A percentile compares a stretch with the other conserved stretches of the same genome.
phyloP scores from a whole-genome alignment of 2,329 filamentous ascomycete genomes.

The Penicillium sp. region DNA sequence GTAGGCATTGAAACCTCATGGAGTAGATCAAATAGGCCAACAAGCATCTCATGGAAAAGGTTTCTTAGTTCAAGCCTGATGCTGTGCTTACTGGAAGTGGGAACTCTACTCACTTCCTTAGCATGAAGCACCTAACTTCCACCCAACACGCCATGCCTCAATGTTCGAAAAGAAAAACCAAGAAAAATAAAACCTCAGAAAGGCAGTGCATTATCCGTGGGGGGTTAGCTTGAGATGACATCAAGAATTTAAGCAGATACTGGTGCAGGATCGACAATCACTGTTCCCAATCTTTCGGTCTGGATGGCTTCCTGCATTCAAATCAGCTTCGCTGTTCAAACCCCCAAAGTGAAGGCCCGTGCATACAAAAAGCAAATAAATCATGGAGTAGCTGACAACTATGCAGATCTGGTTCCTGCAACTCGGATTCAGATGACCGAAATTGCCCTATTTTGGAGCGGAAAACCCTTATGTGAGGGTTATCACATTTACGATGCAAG shows the following conservation, averaged over 20 bases:
- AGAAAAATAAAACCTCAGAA: neutral
- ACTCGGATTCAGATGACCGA: neutral
- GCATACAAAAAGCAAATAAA: neutral
- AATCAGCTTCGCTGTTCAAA: neutral
- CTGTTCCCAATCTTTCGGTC: too few relatives aligned
- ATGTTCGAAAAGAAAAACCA: too few relatives aligned
- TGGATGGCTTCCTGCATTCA: neutral
- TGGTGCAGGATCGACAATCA: neutral
- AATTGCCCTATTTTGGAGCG: neutral
- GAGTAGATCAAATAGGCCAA: too few relatives aligned
- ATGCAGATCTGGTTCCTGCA: neutral
- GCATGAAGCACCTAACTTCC: too few relatives aligned
- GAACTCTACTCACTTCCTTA: too few relatives aligned
- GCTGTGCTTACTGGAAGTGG: too few relatives aligned
- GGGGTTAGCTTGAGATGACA: neutral
- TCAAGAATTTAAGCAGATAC: neutral
- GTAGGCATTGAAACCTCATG: too few relatives aligned
- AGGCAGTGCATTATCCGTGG: neutral
- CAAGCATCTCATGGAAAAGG: too few relatives aligned
- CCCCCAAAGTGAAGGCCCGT: neutral
- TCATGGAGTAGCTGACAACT: neutral
- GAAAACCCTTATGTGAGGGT: too few relatives aligned
- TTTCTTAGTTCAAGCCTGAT: too few relatives aligned
- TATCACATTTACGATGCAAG: neutral
- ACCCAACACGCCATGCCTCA: too few relatives aligned